Conservation (phyloP, 164 flowering plant species). For the Liquidambar formosana region DNA sequence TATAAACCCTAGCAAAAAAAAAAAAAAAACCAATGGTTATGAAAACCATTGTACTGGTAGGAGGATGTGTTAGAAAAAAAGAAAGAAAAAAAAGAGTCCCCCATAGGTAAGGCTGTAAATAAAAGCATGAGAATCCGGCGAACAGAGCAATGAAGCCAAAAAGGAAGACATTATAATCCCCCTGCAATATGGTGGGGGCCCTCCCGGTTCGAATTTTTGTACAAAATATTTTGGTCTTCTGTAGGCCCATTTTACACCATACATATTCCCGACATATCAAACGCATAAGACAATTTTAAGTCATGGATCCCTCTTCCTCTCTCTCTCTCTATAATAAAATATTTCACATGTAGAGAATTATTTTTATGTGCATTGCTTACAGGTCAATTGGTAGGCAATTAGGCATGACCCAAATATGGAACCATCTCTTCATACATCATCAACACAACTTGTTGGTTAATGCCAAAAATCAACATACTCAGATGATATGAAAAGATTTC, state of each 20-base stretch:
- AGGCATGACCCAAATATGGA: neutral
- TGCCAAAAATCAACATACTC: no score
- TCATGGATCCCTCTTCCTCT: no score
- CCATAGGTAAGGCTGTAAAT: no score
- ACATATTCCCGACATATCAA: slow-evolving; percentile 23
- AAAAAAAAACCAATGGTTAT: no score
- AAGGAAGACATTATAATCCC: slow-evolving; percentile 1
- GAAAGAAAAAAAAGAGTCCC: neutral
- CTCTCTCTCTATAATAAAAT: no score
- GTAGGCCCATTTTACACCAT: slow-evolving; percentile 17
- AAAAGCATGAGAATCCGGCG: slow-evolving; percentile 9
- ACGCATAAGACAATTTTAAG: slow-evolving; percentile 8
- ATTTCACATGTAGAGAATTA: neutral
- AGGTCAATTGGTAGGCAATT: no score
- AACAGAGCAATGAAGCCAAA: neutral
- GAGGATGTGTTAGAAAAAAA: neutral
- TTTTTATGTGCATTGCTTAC: no score
- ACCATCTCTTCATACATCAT: no score
- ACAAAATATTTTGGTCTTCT: neutral
- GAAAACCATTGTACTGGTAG: no score
- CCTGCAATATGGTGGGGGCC: slow-evolving; percentile 3
- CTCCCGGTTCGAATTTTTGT: neutral
- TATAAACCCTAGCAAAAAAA: no score
- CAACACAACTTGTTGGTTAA: no score
- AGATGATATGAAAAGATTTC: no score